Conservation (phyloP, 2,329 filamentous ascomycete genomes). For the Botrytis fabae region DNA sequence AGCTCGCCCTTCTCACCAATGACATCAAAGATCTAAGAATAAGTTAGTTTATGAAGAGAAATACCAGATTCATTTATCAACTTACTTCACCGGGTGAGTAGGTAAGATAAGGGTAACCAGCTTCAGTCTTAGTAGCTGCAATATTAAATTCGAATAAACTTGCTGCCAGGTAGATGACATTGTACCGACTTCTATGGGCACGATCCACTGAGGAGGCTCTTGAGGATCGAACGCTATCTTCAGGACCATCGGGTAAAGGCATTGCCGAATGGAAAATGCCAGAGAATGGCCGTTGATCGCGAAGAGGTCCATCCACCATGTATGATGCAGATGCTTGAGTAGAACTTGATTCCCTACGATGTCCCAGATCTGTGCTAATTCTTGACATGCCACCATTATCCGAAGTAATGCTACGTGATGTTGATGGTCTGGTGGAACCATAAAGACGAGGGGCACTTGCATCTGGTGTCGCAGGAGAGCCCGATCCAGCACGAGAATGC, state of each 20-base stretch:
- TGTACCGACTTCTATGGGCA: constrained; percentile 56
- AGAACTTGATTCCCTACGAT: constrained; percentile 56
- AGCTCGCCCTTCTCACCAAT: constrained; percentile 96
- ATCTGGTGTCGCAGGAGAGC: constrained; percentile 58
- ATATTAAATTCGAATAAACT: constrained; percentile 98
- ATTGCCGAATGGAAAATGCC: constrained; percentile 86
- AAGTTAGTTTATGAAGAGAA: neutral
- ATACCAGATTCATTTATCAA: constrained; percentile 26
- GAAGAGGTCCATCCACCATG: constrained; percentile 40
- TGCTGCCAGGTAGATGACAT: constrained; percentile 85
- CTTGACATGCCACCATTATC: constrained; percentile 46
- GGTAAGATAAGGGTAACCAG: constrained; percentile 91
- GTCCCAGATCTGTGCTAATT: constrained; percentile 52
- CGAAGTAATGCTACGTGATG: constrained; percentile 61
- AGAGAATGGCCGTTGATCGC: constrained; percentile 56
- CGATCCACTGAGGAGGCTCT: constrained; percentile 62
- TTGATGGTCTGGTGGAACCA: constrained; percentile 51
- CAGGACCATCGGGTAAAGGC: constrained; percentile 69
- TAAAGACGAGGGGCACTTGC: constrained; percentile 42
- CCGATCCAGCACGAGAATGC: constrained; percentile 58
- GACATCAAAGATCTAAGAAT: constrained; percentile 73
- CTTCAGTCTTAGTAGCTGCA: constrained; percentile 85
- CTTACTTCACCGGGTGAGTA: constrained; percentile 88
- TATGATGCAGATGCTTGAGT: constrained; percentile 53
- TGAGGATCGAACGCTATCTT: constrained; percentile 55